Base-by-base conservation (phyloP, 1,284 basidiomycete genomes). In the Spongiforma sp. region DNA sequence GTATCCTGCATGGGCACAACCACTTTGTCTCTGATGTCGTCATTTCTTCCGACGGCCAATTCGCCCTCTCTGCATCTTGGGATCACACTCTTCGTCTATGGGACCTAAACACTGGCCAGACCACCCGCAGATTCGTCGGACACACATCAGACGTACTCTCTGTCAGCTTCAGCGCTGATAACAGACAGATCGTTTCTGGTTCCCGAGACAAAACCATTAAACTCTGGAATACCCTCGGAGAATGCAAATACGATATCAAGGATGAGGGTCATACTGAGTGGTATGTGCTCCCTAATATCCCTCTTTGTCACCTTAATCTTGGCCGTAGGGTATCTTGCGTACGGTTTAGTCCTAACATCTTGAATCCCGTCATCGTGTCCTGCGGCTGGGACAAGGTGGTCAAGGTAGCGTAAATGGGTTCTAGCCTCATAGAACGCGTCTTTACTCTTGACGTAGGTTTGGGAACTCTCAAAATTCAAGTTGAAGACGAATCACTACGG, bases 321-420 rank as follows among this genome's bases (percentile, higher is more conserved):
- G 68, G 52, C 65, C 60, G 14, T 68, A 95, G 95, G 95, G 97
- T 99, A 69, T 99, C 96, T 64, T 99, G 98, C 82, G 98, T 99
- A 61, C 93, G 98, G 79, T 99, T 99, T 89, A 98, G 95, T 84
- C 98, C 98, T 67, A 99, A 99, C 82, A 93, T 97, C 70, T 77
- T 90, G 84, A 99, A 98, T 88, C 96, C 98, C 67, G 96, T 99
- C 76, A 99, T 99, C 75, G 97, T 99, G 68, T 99, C 97, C 64
- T 94, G 93, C 78, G 98, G 98, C 74, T 99, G 98, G 98, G 98
- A 99, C 88, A 99, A 99, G 88, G 95, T 98, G 70, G 98, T 99
- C 79, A 99, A 99, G 93, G 97, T 98, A 77, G 84, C 91, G 79
- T 66, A 65, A 59, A 89, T 17, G 85, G 88, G 89, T 87, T 85